These are phyloP conservation scores for Tricholoma furcatifolium DNA, from an alignment of 768 basidiomycete genomes.

Conservation along the genomic window DNA sequence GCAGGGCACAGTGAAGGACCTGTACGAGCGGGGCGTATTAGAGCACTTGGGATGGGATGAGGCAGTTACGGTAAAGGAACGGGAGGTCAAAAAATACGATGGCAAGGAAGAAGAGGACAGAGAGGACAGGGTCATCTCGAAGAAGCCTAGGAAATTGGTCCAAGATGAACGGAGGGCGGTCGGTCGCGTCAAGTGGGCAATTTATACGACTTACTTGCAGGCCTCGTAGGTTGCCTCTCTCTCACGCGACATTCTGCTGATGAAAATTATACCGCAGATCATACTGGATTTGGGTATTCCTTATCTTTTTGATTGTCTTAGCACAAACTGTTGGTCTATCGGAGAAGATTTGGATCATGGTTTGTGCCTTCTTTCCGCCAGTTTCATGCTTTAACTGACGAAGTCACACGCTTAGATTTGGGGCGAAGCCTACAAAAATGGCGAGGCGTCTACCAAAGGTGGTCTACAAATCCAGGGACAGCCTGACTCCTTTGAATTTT, in stretches of 20 bases:
- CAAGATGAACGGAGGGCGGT: slow-evolving; percentile 81
- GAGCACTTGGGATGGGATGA: slow-evolving; percentile 52
- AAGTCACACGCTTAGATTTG: slow-evolving; percentile 45
- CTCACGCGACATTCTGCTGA: neutral
- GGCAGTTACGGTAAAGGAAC: too few species aligned
- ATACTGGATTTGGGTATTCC: slow-evolving; percentile 65
- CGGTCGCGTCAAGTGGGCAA: slow-evolving; percentile 79
- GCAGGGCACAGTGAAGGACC: slow-evolving; percentile 63
- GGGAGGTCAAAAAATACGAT: slow-evolving; percentile 41
- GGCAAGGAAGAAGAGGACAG: slow-evolving; percentile 23
- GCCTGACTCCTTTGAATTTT: slow-evolving; percentile 23
- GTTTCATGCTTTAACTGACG: neutral
- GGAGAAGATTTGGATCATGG: slow-evolving; percentile 79
- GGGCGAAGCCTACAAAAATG: slow-evolving; percentile 59
- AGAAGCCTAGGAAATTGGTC: slow-evolving; percentile 70
- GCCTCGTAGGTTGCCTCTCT: slow-evolving; percentile 52
- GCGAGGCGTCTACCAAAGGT: slow-evolving; percentile 16
- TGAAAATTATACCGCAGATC: slow-evolving; percentile 37
- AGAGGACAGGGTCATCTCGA: slow-evolving; percentile 27
- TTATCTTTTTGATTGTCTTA: slow-evolving; percentile 46
- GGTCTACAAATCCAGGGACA: slow-evolving; percentile 36
- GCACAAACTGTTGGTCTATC: slow-evolving; percentile 51
- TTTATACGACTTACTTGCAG: slow-evolving; percentile 67
- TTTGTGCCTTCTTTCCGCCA: slow-evolving; percentile 18
- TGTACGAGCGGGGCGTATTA: slow-evolving; percentile 59